Evolutionary conservation across 345 rosid species (phyloP), one percentile per base, ranked within the genome.

Genomic region (Erucastrum elatum): DNA sequence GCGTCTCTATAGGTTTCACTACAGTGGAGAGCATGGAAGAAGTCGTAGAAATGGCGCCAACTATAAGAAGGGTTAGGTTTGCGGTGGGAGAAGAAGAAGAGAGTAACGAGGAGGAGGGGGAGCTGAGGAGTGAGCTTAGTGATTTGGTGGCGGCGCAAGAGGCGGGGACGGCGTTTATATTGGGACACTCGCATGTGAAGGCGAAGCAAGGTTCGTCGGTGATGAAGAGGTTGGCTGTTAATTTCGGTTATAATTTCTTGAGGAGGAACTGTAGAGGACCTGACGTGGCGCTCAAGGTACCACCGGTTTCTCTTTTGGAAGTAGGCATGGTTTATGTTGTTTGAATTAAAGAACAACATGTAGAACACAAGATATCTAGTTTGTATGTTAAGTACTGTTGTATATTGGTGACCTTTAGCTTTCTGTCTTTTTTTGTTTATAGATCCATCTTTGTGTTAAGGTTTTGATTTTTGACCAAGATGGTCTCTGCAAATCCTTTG

Each of bases 251-350:
- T 56, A 91, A 95, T 70, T 93, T 93, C 87, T 85, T 95, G 71
- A 82, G 97, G 58, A 88, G 94, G 78, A 95, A 95, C 83, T 93
- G 97, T 86, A 70, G 98, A 65, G 99, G 97, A 26, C 80, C 98
- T 15, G 97, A 91, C 75, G 97, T 91, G 62, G 96, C 97, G 2
- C 89, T 93, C 29, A 95, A 87, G 81, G 96, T 93, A 27, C 98
- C 98, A 1, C 97, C 94, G 0, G 97, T 78, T 46, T 95, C 99
- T 15, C 87, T 87, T 26, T 78, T 95, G 44, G 97, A 95, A 84
- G 99, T 95, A 0, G 99, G 99, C 72, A 95, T 95, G 98, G 94
- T 95, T 75, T 95, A 95, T 81, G 88, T 95, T 70, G 87, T 95
- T 66, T 91, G 55, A 80, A 64, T 35, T 46, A 62, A 4, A 21